Conservation (phyloP, 331 rosid genomes). For the Pyracantha coccinea region DNA sequence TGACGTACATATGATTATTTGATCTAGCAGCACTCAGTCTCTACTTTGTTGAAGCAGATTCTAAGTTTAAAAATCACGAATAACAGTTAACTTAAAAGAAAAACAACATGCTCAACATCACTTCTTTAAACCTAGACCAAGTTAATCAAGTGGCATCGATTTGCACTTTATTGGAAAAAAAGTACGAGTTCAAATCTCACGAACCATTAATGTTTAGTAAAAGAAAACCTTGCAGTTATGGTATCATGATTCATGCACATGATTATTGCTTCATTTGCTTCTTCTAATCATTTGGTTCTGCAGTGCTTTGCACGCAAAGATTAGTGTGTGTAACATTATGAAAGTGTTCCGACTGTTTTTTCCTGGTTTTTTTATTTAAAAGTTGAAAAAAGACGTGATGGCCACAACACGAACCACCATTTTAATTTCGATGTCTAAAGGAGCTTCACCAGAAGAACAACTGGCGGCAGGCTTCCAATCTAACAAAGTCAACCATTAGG, state of each 20-base stretch:
- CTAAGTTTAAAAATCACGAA: too few species aligned
- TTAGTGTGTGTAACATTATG: neutral
- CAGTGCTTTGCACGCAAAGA: neutral
- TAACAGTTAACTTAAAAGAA: too few species aligned
- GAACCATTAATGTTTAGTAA: too few species aligned
- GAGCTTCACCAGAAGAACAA: neutral
- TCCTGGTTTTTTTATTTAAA: neutral
- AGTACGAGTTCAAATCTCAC: neutral
- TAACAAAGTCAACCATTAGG: neutral
- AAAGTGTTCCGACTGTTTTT: neutral
- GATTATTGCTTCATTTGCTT: neutral
- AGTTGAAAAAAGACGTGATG: neutral
- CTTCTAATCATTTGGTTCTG: neutral
- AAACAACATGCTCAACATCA: neutral
- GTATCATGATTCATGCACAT: neutral
- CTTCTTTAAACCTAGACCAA: neutral
- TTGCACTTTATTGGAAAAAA: neutral
- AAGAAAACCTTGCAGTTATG: neutral
- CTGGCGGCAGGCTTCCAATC: neutral
- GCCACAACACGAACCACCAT: neutral
- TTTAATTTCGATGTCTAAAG: neutral
- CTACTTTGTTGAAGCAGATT: too few species aligned
- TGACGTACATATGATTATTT: neutral
- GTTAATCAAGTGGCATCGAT: neutral
- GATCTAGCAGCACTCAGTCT: rapidly evolving